phyloP scores from a whole-genome alignment of 441 rosid species.

The Adansonia rubrostipa region DNA sequence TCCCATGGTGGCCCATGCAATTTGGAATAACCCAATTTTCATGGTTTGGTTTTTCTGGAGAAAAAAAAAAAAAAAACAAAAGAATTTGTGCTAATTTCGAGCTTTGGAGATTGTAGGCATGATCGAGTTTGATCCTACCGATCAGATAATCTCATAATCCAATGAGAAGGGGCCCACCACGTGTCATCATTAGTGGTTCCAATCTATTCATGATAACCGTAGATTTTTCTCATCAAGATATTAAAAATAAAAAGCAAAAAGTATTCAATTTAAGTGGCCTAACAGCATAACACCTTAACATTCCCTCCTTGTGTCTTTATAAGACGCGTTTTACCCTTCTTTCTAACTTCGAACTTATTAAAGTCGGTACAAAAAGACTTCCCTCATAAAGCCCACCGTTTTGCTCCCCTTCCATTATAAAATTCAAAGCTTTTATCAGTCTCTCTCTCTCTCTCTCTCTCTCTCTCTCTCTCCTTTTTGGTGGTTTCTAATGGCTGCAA shows the following conservation, averaged over 20 bases:
- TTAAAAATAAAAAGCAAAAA: background rate
- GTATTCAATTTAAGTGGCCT: background rate
- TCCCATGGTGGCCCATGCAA: too few species aligned
- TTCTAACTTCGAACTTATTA: background rate
- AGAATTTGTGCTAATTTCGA: background rate
- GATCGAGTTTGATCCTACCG: constrained; percentile 30
- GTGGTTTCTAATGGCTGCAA: constrained; percentile 41
- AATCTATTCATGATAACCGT: constrained; percentile 23
- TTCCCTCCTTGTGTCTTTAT: too few species aligned
- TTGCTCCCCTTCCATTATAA: background rate
- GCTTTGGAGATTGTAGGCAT: constrained; percentile 27
- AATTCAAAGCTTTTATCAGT: background rate
- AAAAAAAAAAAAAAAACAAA: background rate
- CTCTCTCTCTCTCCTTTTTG: background rate
- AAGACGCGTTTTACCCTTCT: background rate
- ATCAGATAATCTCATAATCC: constrained; percentile 34
- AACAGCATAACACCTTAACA: too few species aligned
- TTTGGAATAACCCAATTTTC: too few species aligned
- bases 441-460: too few species aligned
- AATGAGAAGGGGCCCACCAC: constrained; percentile 33
- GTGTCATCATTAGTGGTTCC: constrained; percentile 33
- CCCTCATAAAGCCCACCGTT: background rate
- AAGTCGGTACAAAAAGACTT: background rate
- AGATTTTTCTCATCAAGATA: constrained; percentile 19
- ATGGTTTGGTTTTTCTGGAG: too few species aligned